These are phyloP conservation scores for Spathaspora passalidarum DNA, from an alignment of 805 yeast genomes.

Conservation along the genomic window DNA sequence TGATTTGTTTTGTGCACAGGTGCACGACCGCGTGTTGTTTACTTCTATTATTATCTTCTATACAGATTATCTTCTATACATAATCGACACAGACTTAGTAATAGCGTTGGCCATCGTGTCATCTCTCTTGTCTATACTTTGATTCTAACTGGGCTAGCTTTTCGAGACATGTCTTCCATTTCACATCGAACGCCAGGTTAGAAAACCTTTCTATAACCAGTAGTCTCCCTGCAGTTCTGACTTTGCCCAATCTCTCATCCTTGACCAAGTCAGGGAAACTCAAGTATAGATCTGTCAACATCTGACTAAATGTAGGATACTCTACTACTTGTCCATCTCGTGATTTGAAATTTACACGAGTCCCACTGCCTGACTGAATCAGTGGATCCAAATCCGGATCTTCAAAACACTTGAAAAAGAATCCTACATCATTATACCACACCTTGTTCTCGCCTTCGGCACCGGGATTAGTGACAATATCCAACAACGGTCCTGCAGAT, in stretches of 20 bases:
- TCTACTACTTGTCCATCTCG: slow-evolving; percentile 5
- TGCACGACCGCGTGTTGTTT: neutral
- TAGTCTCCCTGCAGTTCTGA: slow-evolving; percentile 46
- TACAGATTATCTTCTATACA: too few species aligned
- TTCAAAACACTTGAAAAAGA: slow-evolving; percentile 64
- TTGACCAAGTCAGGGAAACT: slow-evolving; percentile 24
- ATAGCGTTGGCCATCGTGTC: slow-evolving; percentile 14
- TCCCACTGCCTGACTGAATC: slow-evolving; percentile 6
- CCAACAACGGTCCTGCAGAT: slow-evolving; percentile 90
- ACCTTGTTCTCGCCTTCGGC: slow-evolving; percentile 4
- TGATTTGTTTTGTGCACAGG: neutral
- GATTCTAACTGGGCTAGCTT: slow-evolving; percentile 20
- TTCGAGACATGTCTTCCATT: slow-evolving; percentile 44
- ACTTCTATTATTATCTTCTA: neutral
- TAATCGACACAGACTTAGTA: too few species aligned
- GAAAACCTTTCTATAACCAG: slow-evolving; percentile 55
- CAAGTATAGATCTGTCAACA: slow-evolving; percentile 44
- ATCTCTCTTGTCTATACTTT: slow-evolving; percentile 23
- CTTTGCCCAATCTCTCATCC: slow-evolving; percentile 32
- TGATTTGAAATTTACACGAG: slow-evolving; percentile 3
- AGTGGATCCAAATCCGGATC: slow-evolving; percentile 64
- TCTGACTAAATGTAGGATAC: slow-evolving; percentile 49
- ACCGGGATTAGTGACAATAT: slow-evolving; percentile 55
- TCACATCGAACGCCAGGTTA: slow-evolving; percentile 50
- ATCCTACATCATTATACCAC: slow-evolving; percentile 59